These are phyloP conservation scores for Solanum chilense DNA, from an alignment of 257 asterid genomes.

Conservation along the genomic window DNA sequence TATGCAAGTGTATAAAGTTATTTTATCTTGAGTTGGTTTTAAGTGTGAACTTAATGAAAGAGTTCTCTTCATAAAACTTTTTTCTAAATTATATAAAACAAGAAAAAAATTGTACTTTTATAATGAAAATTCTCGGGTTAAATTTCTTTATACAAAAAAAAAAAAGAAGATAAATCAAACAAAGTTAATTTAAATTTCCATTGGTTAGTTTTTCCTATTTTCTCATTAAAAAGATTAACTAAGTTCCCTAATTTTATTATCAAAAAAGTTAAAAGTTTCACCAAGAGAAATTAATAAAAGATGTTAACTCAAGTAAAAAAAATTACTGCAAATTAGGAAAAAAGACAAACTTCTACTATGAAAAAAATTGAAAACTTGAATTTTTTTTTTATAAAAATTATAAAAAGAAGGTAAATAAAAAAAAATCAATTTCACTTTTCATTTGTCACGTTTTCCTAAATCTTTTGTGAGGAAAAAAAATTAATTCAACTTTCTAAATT, in stretches of 20 bases:
- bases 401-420: neutral
- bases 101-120: neutral
- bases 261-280: neutral
- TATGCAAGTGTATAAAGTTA: too few relatives aligned
- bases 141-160: neutral
- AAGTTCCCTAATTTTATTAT: neutral
- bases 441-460: neutral
- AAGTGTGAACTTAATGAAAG: too few relatives aligned
- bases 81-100: neutral
- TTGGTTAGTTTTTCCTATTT: neutral
- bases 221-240: neutral
- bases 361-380: neutral
- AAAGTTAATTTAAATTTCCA: neutral
- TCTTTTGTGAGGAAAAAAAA: neutral
- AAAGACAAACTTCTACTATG: too few relatives aligned
- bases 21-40: too few relatives aligned
- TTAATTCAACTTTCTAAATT: neutral
- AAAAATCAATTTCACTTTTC: neutral
- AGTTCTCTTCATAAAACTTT: too few relatives aligned
- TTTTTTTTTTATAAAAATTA: too few relatives aligned
- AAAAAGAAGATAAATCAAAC: neutral
- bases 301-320: neutral
- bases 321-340: neutral
- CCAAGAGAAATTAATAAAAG: neutral
- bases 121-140: neutral